phyloP scores from a whole-genome alignment of 306 rosid species.

The Pyrus pyrifolia region DNA sequence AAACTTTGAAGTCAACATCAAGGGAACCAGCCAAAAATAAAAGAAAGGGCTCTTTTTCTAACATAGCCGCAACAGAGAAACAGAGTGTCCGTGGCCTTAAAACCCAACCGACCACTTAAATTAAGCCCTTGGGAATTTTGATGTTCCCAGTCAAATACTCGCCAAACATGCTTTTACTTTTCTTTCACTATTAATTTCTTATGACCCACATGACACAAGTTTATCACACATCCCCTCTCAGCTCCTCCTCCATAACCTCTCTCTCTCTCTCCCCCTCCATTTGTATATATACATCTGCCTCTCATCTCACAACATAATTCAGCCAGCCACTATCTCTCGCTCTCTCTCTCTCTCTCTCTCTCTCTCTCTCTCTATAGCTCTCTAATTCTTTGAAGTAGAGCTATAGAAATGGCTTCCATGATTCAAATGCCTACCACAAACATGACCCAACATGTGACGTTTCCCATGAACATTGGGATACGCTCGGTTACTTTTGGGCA shows the following conservation, averaged over 20 bases:
- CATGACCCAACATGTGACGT: conserved; percentile 29
- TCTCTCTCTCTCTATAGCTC: conserved; percentile 4
- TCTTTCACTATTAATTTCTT: neutral
- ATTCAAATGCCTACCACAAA: conserved; percentile 9
- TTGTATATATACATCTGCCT: conserved; percentile 10
- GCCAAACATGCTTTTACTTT: conserved; percentile 38
- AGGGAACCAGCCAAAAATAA: neutral
- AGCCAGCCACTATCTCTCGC: neutral
- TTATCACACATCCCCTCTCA: neutral
- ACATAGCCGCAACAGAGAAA: neutral
- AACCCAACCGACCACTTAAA: conserved; percentile 22
- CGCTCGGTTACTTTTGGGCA: conserved; percentile 46
- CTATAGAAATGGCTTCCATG: conserved; percentile 29
- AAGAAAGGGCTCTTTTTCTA: neutral
- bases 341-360: neutral
- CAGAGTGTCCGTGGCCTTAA: neutral
- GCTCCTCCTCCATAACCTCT: too few relatives aligned
- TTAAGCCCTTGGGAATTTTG: neutral
- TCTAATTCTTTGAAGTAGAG: neutral
- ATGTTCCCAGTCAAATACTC: conserved; percentile 31
- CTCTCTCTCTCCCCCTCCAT: neutral
- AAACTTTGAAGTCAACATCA: conserved; percentile 1
- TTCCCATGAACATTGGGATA: conserved; percentile 29
- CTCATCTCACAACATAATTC: neutral
- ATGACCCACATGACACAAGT: neutral